phyloP scores from a whole-genome alignment of 73 alveolate genomes.

The Durusdinium trenchii region DNA sequence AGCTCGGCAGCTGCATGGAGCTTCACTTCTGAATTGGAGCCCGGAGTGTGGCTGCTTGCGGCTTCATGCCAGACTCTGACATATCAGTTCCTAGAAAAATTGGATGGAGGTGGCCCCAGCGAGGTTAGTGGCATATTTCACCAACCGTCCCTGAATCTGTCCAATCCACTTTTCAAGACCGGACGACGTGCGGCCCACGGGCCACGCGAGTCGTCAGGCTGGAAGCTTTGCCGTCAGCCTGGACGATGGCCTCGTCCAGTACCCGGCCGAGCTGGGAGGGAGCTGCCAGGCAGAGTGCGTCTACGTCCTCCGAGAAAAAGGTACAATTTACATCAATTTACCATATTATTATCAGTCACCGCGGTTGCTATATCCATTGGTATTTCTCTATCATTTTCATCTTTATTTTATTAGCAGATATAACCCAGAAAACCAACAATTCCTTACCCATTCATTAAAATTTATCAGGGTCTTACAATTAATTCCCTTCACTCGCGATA shows the following conservation, averaged over 20 bases:
- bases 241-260: slow-evolving; percentile 36
- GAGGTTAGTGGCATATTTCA: neutral
- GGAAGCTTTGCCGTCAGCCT: slow-evolving; percentile 53
- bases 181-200: slow-evolving; percentile 19
- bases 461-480: too few relatives aligned
- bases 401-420: neutral
- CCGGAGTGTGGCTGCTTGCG: neutral
- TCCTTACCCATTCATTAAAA: too few relatives aligned
- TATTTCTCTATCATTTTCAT: neutral
- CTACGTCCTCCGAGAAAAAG: slow-evolving; percentile 4
- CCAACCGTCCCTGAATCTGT: neutral
- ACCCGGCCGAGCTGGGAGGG: slow-evolving; percentile 58
- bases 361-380: neutral
- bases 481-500: too few relatives aligned
- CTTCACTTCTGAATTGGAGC: neutral
- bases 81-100: neutral
- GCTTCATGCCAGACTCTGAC: slow-evolving; percentile 1
- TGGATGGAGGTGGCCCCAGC: slow-evolving; percentile 25
- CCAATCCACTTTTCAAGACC: slow-evolving; percentile 2
- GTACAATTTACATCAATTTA: neutral
- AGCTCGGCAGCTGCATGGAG: slow-evolving; percentile 25
- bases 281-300: slow-evolving; percentile 64
- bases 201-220: too few relatives aligned
- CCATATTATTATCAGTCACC: neutral
- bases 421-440: neutral